Base-by-base conservation (phyloP, 768 basidiomycete genomes). In the Thelephora ganbajun region DNA sequence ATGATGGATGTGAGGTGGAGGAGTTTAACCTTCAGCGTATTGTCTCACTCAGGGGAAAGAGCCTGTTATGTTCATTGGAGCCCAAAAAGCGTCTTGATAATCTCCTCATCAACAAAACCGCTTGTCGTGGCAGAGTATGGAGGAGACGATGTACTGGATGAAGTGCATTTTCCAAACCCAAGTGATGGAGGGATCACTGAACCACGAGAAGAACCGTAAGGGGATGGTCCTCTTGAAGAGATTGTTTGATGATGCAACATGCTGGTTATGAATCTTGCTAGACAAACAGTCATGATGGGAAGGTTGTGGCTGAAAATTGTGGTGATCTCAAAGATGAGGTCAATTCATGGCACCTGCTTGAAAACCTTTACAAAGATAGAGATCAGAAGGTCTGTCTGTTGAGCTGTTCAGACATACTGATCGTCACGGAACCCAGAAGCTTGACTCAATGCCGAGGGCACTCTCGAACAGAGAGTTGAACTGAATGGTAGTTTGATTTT, bases 21-120 rank as follows among this genome's bases (percentile, higher is more conserved):
- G 14, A 96, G 71, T 62, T 98, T 94, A 50, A 97, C 86, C 56
- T 83, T 83, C 63, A 93, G 83, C 53, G 78, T 72, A 58, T 98
- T 93, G 49, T 93, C 90, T 0, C 74, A 70, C 13, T 70, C 77
- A 11, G 67, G 56, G n/a, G 58, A 81, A 77, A 41, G 62, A 61
- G 33, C 65, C 55, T 3, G 68, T 65, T 16, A 79, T 76, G 11
- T 75, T 74, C 62, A 87, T 77, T 0, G 83, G 83, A 51, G 77
- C 74, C 93, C 93, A 96, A 42, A 97, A 16, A 94, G 65, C 51
- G 74, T 73, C 44, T 70, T 63, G 26, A 96, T 68, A 56, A 89
- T 82, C 43, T 83, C 80, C 30, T 66, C 59, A 53, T 89, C 82
- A 44, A 96, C 63, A 7, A 97, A 66, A 1, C 74, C 77, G 13